A percentile compares a stretch with the other conserved stretches of the same genome.
Conservation (phyloP, 352 stramenopile genomes). For the Globisporangium nodosum region DNA sequence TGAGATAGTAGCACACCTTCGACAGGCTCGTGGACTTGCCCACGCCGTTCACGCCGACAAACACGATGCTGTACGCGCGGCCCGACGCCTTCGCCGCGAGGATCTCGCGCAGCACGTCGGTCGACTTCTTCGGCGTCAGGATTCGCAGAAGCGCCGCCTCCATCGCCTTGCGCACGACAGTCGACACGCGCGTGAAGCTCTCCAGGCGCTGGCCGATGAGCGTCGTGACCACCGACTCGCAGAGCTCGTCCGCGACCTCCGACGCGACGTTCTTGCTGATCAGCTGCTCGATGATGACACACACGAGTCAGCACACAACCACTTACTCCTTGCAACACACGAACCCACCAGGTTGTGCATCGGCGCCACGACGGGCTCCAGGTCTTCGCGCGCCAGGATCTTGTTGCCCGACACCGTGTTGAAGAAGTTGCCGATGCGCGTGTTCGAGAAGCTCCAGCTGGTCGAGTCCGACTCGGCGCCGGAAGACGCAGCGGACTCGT, state of each 20-base stretch:
- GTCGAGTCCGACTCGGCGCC: slow-evolving; percentile 59
- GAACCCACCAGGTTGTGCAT: slow-evolving; percentile 88
- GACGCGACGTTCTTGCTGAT: slow-evolving; percentile 97
- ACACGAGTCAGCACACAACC: slow-evolving; percentile 1
- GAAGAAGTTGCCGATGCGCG: slow-evolving; percentile 76
- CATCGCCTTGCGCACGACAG: slow-evolving; percentile 93
- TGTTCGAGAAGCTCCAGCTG: slow-evolving; percentile 80
- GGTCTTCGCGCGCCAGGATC: slow-evolving; percentile 91
- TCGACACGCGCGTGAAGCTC: slow-evolving; percentile 89
- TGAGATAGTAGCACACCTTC: slow-evolving; percentile 99
- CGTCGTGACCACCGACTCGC: slow-evolving; percentile 90
- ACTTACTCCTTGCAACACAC: background rate
- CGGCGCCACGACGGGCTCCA: slow-evolving; percentile 89
- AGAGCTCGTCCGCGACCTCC: slow-evolving; percentile 94
- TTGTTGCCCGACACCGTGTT: slow-evolving; percentile 86
- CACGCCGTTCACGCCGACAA: slow-evolving; percentile 98
- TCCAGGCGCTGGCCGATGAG: slow-evolving; percentile 94
- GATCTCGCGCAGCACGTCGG: slow-evolving; percentile 95
- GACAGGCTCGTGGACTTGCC: slow-evolving; percentile 98
- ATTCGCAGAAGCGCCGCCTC: slow-evolving; percentile 93
- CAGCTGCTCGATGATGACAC: slow-evolving; percentile 39
- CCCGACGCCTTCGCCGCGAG: slow-evolving; percentile 78
- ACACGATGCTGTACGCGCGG: slow-evolving; percentile 97
- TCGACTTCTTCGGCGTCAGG: slow-evolving; percentile 93
- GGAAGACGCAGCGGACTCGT: slow-evolving; percentile 62